Evolutionary conservation across 108 stramenopile species (phyloP), one percentile per base, ranked within the genome.

Genomic region (Pseudonitzschia multiseries): DNA sequence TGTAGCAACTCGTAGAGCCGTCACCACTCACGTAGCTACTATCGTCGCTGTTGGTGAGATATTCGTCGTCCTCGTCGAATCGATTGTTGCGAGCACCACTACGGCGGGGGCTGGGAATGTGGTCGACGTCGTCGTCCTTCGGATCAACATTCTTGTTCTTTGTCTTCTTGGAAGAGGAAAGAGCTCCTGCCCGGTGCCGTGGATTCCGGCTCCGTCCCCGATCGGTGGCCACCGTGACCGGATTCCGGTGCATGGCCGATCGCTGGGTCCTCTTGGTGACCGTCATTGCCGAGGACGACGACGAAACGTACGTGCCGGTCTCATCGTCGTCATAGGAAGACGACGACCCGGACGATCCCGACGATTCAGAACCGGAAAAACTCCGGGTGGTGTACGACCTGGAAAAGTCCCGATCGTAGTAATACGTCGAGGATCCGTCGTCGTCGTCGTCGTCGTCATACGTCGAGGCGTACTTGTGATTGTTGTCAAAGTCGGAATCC

Each of bases 21-120:
- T n/a, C 15, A 14, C 57, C 57, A 0, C 24, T 26, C 15, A 59
- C 22, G 26, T 40, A 40, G 1, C 61, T 62, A 13, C 33, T 40
- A 20, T 62, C 61, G 36, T 62, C 61, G 18, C 33, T 62, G 32
- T 62, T 59, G 27, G 57, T 18, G 46, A 18, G 2, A 56, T 56
- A 2, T 1, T 56, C 54, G 54, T 56, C 22, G 24, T 56, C 54
- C 2, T 12, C 24, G 26, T 56, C 10, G 21, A 4, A 20, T 6
- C 24, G 24, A 9, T 12, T 56, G 54, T 20, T 2, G 54, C 22
- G 21, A 10, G 36, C 2, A 36, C 36, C 6, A 2, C 24, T 56
- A 2, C 54, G 54, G 54, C 54, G 54, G 21, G 54, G 54, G 54
- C 54, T 56, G 10, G 24, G 5, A 56, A 56, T 56, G 54, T 56